Percentiles rank a stretch among this genome's conserved stretches.
phyloP scores from a whole-genome alignment of 768 basidiomycete species.

The Lactifluus volemus region DNA sequence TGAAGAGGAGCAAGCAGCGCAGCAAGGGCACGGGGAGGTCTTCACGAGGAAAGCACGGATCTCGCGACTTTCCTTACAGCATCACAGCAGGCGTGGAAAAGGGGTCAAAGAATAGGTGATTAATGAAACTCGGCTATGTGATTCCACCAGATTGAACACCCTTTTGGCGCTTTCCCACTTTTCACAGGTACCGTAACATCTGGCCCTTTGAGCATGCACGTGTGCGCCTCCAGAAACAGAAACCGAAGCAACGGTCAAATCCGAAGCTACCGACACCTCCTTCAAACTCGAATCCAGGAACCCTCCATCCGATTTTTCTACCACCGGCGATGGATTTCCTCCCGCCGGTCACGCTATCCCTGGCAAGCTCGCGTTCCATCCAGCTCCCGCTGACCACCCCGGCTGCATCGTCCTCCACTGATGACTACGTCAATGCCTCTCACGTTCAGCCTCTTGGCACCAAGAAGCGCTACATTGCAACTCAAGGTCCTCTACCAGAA shows the following conservation, averaged over 20 bases:
- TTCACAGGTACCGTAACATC: conserved; percentile 79
- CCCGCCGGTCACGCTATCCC: conserved; percentile 6
- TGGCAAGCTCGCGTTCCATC: conserved; percentile 1
- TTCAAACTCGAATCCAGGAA: conserved; percentile 2
- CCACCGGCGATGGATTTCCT: conserved; percentile 16
- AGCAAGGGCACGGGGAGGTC: conserved; percentile 14
- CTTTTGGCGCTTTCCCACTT: background rate
- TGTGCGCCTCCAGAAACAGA: conserved; percentile 46
- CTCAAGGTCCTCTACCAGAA: conserved; percentile 86
- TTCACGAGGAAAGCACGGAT: conserved; percentile 14
- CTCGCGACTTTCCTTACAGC: conserved; percentile 63
- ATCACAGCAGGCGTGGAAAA: conserved; percentile 96
- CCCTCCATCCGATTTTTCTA: conserved; percentile 7
- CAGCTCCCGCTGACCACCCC: conserved; percentile 16
- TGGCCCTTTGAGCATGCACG: conserved; percentile 97
- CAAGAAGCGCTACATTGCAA: conserved; percentile 80
- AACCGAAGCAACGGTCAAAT: conserved; percentile 1
- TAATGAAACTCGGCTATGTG: background rate
- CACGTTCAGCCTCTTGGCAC: conserved; percentile 85
- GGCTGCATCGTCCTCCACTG: conserved; percentile 33
- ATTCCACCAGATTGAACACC: background rate
- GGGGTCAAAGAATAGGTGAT: conserved; percentile 82
- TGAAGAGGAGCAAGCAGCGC: conserved; percentile 21
- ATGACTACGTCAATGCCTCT: conserved; percentile 95
- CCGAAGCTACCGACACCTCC: background rate